Percentiles rank a stretch among this genome's conserved stretches.
Evolutionary conservation across 2,329 filamentous ascomycete species (phyloP).

Genomic region (Venturia pyrina): DNA sequence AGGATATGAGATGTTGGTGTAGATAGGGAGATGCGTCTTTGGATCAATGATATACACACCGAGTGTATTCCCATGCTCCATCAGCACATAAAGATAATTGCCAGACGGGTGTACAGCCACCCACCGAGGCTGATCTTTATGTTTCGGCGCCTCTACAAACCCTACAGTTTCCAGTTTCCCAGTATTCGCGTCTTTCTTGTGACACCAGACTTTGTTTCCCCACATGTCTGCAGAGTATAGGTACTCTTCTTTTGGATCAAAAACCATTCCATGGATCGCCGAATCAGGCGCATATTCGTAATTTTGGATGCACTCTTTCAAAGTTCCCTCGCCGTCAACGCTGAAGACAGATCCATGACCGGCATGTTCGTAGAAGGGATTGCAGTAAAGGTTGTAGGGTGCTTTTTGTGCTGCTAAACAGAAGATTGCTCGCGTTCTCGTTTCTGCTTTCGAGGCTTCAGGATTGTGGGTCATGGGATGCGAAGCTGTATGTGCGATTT

Average conservation of each 20-base stretch:
- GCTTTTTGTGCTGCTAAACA: constrained; percentile 67
- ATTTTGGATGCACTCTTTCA: constrained; percentile 59
- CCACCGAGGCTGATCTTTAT: constrained; percentile 76
- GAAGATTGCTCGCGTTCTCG: constrained; percentile 84
- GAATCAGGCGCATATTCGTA: constrained; percentile 60
- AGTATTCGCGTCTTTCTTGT: constrained; percentile 55
- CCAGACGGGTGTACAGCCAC: constrained; percentile 73
- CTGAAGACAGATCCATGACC: constrained; percentile 72
- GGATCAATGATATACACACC: constrained; percentile 75
- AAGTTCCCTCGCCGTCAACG: constrained; percentile 45
- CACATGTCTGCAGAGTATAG: constrained; percentile 71
- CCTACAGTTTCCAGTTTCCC: constrained; percentile 61
- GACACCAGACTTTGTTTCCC: constrained; percentile 75
- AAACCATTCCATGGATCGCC: constrained; percentile 75
- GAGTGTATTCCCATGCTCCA: constrained; percentile 80
- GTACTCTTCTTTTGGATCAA: constrained; percentile 62
- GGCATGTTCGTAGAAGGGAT: constrained; percentile 81
- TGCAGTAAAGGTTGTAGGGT: constrained; percentile 77
- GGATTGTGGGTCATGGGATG: constrained; percentile 67
- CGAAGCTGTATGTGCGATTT: constrained; percentile 66
- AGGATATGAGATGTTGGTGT: constrained; percentile 66
- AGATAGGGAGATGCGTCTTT: constrained; percentile 62
- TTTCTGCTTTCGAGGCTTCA: constrained; percentile 55
- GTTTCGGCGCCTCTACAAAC: constrained; percentile 58
- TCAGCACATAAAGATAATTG: constrained; percentile 72